A percentile compares a stretch with the other conserved stretches of the same genome.
phyloP scores from a whole-genome alignment of 2,329 filamentous ascomycete genomes.

The Juglanconis sp. region DNA sequence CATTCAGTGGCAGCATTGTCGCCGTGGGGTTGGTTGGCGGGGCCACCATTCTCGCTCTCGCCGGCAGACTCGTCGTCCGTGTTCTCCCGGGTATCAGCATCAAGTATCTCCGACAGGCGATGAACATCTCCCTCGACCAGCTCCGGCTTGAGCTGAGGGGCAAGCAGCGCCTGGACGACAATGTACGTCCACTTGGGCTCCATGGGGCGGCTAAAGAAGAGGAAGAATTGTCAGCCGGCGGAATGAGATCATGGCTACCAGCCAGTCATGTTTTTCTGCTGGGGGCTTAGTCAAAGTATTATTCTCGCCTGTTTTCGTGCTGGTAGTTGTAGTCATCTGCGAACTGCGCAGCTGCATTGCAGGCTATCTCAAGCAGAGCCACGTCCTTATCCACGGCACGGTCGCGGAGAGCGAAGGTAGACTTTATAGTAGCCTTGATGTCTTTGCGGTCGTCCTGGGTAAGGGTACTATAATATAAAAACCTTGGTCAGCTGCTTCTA shows the following conservation, averaged over 20 bases:
- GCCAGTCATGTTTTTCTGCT: accelerated
- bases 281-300: no score
- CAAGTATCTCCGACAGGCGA: not conserved
- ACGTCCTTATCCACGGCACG: not conserved
- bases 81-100: not conserved
- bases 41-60: no score
- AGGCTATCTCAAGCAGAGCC: slow-evolving; percentile 7
- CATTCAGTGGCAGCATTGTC: no score
- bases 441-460: not conserved
- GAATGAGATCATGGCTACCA: no score
- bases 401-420: not conserved
- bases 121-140: not conserved
- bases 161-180: slow-evolving; percentile 1
- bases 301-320: not conserved
- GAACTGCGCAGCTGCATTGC: slow-evolving; percentile 1
- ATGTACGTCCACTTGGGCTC: not conserved
- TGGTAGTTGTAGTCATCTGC: slow-evolving; percentile 1
- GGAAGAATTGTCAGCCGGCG: not conserved
- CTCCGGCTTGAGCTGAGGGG: not conserved
- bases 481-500: not conserved
- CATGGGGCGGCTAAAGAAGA: not conserved
- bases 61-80: not conserved
- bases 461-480: not conserved
- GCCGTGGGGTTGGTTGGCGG: no score
- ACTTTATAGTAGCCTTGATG: not conserved